These are phyloP conservation scores for Diaporthe longicolla DNA, from an alignment of 2,329 filamentous ascomycete species.

Conservation along the genomic window DNA sequence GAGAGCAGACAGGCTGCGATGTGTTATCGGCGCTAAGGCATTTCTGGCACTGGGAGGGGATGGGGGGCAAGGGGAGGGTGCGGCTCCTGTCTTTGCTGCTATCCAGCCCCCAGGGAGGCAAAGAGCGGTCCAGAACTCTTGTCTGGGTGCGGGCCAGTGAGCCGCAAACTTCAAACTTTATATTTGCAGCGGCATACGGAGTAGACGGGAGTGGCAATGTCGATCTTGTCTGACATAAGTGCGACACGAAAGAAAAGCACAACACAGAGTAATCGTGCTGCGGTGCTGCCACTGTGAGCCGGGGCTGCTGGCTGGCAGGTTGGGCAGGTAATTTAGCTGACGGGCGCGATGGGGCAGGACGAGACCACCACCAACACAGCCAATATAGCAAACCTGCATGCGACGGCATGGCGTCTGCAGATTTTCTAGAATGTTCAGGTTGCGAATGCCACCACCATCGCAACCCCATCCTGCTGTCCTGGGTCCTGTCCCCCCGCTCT, in stretches of 20 bases:
- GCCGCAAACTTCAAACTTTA: constrained; percentile 23
- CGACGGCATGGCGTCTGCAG: not conserved
- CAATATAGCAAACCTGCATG: not conserved
- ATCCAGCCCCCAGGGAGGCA: not conserved
- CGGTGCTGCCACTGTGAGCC: not conserved
- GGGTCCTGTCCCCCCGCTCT: not conserved
- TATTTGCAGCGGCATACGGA: constrained; percentile 16
- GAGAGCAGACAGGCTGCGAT: not conserved
- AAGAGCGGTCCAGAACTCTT: constrained; percentile 20
- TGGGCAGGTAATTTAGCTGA: constrained; percentile 20
- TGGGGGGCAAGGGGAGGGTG: not conserved
- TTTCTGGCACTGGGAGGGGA: not conserved
- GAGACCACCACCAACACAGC: not conserved
- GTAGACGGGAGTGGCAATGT: constrained; percentile 32
- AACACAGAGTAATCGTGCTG: not conserved
- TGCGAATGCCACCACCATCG: not conserved
- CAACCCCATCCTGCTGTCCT: not conserved
- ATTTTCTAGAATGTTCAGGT: constrained; percentile 16
- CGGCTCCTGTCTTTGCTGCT: too few species aligned
- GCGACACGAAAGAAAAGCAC: not conserved
- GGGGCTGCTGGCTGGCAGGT: not conserved
- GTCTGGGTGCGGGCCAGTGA: constrained; percentile 17
- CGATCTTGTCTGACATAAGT: constrained; percentile 24
- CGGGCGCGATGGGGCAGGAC: constrained; percentile 1
- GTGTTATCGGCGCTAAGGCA: constrained; percentile 4